phyloP scores from a whole-genome alignment of 768 basidiomycete genomes.

The Rhodosporidiobolus odoratus region DNA sequence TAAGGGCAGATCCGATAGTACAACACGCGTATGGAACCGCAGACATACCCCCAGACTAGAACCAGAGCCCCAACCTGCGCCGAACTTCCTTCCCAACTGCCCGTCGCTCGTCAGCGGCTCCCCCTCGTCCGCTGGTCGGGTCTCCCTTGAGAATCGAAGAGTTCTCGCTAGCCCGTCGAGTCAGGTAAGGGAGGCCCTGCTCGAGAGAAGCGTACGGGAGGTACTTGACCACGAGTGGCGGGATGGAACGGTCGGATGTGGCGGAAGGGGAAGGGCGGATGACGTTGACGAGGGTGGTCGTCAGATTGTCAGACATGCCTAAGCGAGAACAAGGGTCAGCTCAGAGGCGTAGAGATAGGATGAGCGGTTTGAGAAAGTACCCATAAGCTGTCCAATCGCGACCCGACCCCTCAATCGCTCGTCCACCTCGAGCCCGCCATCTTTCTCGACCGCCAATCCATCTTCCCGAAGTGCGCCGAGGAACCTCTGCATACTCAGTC shows the following conservation, averaged over 20 bases:
- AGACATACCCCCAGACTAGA: constrained; percentile 1
- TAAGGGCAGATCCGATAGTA: no score
- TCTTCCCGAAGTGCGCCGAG: constrained; percentile 27
- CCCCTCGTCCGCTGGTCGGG: constrained; percentile 28
- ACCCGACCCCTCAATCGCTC: constrained; percentile 38
- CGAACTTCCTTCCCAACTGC: constrained; percentile 39
- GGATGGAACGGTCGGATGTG: neutral
- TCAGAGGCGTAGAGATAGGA: neutral
- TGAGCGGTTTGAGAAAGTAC: constrained; percentile 12
- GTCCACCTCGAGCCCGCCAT: constrained; percentile 35
- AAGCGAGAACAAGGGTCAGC: neutral
- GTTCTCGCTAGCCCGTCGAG: constrained; percentile 40
- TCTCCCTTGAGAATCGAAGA: constrained; percentile 35
- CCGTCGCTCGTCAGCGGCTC: constrained; percentile 31
- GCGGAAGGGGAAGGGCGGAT: constrained; percentile 7
- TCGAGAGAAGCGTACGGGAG: constrained; percentile 41
- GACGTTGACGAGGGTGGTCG: constrained; percentile 28
- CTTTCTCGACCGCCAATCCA: constrained; percentile 29
- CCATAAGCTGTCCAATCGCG: constrained; percentile 42
- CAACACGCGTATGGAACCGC: no score
- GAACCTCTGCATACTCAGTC: constrained; percentile 34
- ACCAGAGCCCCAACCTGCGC: constrained; percentile 14
- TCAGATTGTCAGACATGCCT: constrained; percentile 41
- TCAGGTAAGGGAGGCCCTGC: constrained; percentile 42
- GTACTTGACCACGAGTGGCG: constrained; percentile 40